A percentile compares a stretch with the other conserved stretches of the same genome.
Conservation (phyloP, 1,284 basidiomycete species). For the Puccinia novopanici region DNA sequence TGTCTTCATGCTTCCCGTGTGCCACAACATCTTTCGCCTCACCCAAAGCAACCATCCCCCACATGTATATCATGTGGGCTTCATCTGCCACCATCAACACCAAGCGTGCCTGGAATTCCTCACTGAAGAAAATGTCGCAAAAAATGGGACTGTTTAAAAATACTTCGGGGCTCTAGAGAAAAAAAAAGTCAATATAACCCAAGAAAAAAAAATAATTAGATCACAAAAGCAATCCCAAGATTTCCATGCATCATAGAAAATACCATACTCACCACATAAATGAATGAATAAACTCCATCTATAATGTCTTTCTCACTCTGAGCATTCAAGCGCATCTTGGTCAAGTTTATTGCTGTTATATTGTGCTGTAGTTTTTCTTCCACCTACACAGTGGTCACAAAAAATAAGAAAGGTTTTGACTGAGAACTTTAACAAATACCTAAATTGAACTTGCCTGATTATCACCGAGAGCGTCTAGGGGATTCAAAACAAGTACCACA, state of each 20-base stretch:
- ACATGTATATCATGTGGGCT: too few relatives aligned
- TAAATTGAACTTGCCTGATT: too few relatives aligned
- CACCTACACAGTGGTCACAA: slow-evolving; percentile 16
- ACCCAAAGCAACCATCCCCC: background rate
- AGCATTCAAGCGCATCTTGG: background rate
- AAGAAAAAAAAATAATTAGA: too few relatives aligned
- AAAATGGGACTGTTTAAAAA: background rate
- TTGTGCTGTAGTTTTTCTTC: background rate
- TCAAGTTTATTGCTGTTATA: background rate
- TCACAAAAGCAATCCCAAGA: too few relatives aligned
- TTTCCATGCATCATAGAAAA: too few relatives aligned
- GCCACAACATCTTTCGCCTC: background rate
- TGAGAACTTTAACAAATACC: too few relatives aligned
- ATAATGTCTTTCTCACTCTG: background rate
- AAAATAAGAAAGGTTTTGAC: too few relatives aligned
- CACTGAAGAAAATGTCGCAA: too few relatives aligned
- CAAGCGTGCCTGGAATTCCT: too few relatives aligned
- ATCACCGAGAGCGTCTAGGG: too few relatives aligned
- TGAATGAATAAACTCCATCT: background rate
- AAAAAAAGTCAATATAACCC: background rate
- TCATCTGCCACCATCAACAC: too few relatives aligned
- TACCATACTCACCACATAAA: background rate
- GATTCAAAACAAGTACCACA: slow-evolving; percentile 12
- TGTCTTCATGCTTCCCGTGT: background rate
- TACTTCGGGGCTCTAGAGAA: background rate